phyloP scores from a whole-genome alignment of 495 filamentous ascomycete genomes.

The Physcia stellaris region DNA sequence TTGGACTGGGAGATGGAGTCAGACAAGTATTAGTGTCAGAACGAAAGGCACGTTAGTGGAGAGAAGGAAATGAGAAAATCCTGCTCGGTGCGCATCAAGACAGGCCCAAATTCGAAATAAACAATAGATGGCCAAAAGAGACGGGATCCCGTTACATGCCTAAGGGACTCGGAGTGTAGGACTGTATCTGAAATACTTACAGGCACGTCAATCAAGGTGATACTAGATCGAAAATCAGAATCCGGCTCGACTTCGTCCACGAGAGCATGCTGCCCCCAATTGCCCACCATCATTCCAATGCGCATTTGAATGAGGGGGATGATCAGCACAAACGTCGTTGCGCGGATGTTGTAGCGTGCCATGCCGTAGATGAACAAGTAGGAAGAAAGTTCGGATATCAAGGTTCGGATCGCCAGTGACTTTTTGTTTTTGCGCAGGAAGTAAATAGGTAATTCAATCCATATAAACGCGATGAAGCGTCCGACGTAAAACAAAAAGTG shows the following conservation, averaged over 20 bases:
- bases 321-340: constrained; percentile 45
- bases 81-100: constrained; percentile 1
- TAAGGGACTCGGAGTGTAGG: constrained; percentile 2
- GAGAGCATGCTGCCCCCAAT: constrained; percentile 65
- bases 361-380: constrained; percentile 35
- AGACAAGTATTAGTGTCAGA: too few relatives aligned
- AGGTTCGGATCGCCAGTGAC: constrained; percentile 34
- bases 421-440: constrained; percentile 45
- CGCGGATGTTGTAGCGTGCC: constrained; percentile 31
- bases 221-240: constrained; percentile 56
- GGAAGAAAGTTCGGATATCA: constrained; percentile 42
- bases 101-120: neutral
- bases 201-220: constrained; percentile 58
- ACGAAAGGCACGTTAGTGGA: too few relatives aligned
- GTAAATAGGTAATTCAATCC: constrained; percentile 62
- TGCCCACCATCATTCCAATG: constrained; percentile 55
- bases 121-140: neutral
- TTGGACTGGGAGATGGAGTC: too few relatives aligned
- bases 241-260: constrained; percentile 55
- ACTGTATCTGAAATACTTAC: constrained; percentile 32
- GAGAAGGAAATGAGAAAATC: too few relatives aligned
- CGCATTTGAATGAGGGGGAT: constrained; percentile 47
- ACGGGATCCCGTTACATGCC: neutral
- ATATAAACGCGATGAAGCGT: constrained; percentile 57
- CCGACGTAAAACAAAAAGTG: constrained; percentile 56